phyloP scores from a whole-genome alignment of 805 yeast genomes.

The Sporopachydermia lactativora region DNA sequence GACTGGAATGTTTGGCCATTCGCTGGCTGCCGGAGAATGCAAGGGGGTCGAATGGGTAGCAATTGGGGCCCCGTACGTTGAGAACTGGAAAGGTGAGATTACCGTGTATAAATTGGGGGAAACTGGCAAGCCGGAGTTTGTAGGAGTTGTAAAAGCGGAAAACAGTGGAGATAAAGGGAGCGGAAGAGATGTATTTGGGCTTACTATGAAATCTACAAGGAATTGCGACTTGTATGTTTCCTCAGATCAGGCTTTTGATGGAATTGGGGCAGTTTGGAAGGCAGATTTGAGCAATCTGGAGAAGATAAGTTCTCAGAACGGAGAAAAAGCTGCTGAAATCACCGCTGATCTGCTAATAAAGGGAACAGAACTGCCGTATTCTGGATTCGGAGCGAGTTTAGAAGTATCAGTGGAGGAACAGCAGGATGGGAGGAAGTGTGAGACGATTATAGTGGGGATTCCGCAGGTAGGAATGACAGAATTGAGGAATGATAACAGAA shows the following conservation, averaged over 20 bases:
- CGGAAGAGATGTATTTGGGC: slow-evolving; percentile 20
- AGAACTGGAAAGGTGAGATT: slow-evolving; percentile 10
- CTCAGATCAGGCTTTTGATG: slow-evolving; percentile 26
- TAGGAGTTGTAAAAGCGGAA: slow-evolving; percentile 6
- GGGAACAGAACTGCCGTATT: too few relatives aligned
- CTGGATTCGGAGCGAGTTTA: too few relatives aligned
- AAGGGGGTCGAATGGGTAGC: neutral
- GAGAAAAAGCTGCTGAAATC: too few relatives aligned
- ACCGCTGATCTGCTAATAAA: too few relatives aligned
- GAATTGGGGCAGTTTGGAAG: slow-evolving; percentile 34
- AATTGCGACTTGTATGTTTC: slow-evolving; percentile 18
- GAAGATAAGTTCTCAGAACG: too few relatives aligned
- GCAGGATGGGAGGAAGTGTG: too few relatives aligned
- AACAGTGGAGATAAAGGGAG: slow-evolving; percentile 7
- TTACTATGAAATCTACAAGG: slow-evolving; percentile 2
- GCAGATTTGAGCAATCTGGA: slow-evolving; percentile 19
- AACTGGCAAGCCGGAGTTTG: slow-evolving; percentile 7
- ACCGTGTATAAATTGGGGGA: slow-evolving; percentile 11
- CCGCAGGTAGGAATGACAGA: slow-evolving; percentile 23
- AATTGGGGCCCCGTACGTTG: slow-evolving; percentile 11
- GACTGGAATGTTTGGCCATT: neutral
- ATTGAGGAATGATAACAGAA: slow-evolving; percentile 2
- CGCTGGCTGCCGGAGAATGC: neutral
- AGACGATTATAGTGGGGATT: slow-evolving; percentile 34
- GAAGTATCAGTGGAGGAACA: too few relatives aligned